Conservation (phyloP, 495 filamentous ascomycete genomes). For the Immersiella caudata region DNA sequence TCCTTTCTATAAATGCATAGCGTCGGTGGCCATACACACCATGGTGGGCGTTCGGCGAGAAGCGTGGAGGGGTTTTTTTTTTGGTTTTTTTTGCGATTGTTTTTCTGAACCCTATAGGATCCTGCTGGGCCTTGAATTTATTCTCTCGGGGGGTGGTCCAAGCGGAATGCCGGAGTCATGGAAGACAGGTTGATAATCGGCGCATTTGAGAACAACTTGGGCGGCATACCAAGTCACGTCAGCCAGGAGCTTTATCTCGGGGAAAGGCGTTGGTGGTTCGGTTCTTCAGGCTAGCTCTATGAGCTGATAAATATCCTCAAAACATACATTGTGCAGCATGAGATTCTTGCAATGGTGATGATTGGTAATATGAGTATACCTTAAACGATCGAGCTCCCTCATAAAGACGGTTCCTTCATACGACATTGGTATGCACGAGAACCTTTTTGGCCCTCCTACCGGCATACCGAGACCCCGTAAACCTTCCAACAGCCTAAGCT, state of each 20-base stretch:
- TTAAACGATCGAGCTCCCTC: too few species aligned
- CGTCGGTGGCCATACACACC: slow-evolving; percentile 9
- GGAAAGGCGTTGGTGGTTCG: not conserved
- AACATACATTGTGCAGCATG: not conserved
- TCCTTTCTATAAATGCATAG: slow-evolving; percentile 14
- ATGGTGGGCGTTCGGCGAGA: not conserved
- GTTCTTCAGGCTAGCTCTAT: not conserved
- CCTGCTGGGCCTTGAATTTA: not conserved
- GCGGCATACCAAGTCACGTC: not conserved
- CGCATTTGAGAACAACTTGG: slow-evolving; percentile 1
- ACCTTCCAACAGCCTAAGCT: too few species aligned
- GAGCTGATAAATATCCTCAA: not conserved
- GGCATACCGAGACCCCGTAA: too few species aligned
- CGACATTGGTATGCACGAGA: too few species aligned
- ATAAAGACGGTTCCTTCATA: too few species aligned
- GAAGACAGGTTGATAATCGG: not conserved
- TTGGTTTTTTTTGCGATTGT: not conserved
- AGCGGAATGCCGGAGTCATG: not conserved
- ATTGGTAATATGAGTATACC: too few species aligned
- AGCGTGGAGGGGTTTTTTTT: not conserved
- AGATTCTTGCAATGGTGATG: not conserved
- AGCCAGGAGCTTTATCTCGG: not conserved
- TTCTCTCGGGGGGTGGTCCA: not conserved
- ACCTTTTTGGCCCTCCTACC: too few species aligned
- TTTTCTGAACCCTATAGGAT: not conserved